Evolutionary conservation across 306 rosid genomes (phyloP).

Genomic region (Parietaria judaica): DNA sequence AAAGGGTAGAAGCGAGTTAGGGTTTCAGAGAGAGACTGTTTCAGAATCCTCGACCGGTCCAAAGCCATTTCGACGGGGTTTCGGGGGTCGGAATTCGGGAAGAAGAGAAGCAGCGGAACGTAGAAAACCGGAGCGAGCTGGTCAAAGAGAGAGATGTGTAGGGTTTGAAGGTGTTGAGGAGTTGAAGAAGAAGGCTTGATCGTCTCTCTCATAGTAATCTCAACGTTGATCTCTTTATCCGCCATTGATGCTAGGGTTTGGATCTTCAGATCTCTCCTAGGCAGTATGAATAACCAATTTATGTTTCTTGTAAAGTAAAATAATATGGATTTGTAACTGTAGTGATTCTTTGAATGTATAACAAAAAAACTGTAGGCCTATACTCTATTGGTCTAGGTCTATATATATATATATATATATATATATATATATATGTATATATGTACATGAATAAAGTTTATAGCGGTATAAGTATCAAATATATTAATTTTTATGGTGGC

Average conservation of each 20-base stretch:
- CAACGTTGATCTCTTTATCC: conserved; percentile 6
- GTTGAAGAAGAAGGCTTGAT: conserved; percentile 29
- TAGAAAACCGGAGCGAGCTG: conserved; percentile 5
- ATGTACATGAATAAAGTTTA: no score
- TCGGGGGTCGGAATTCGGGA: neutral
- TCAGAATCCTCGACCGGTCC: neutral
- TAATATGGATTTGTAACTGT: no score
- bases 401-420: no score
- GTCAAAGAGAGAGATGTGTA: conserved; percentile 12
- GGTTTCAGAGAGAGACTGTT: conserved; percentile 10
- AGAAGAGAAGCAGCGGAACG: conserved; percentile 3
- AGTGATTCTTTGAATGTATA: no score
- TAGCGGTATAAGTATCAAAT: no score
- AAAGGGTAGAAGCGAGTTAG: conserved; percentile 15
- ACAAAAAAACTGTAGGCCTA: no score
- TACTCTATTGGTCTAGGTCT: no score
- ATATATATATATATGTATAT: no score
- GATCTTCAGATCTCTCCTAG: no score
- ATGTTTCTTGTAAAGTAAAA: no score
- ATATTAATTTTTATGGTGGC: no score
- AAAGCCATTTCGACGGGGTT: neutral
- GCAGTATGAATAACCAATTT: no score
- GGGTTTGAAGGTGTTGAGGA: conserved; percentile 10
- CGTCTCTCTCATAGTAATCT: conserved; percentile 10
- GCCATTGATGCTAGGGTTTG: neutral